Percentiles rank a stretch among this genome's conserved stretches.
Conservation (phyloP, 441 rosid genomes). For the Pelargonium myrrhifolium region DNA sequence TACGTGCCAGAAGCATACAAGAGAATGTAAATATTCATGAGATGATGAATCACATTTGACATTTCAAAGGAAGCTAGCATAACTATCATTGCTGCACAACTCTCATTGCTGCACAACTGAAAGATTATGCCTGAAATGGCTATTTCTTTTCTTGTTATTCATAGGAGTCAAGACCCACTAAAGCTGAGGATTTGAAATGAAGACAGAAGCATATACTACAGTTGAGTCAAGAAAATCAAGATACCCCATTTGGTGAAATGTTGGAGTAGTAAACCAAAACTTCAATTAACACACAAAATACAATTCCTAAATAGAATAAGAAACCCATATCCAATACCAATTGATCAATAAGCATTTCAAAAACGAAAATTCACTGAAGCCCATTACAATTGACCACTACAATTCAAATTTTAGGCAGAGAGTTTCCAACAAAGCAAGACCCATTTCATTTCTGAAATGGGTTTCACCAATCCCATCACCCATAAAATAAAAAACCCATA, state of each 20-base stretch:
- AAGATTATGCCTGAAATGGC: neutral
- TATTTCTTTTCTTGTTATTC: neutral
- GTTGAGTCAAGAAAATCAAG: neutral
- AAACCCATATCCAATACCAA: neutral
- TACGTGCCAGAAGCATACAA: neutral
- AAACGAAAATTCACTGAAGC: neutral
- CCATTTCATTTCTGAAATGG: conserved; percentile 12
- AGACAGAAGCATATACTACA: neutral
- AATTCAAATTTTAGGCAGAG: neutral
- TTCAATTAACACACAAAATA: neutral
- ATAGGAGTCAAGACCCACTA: neutral
- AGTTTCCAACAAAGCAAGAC: conserved; percentile 10
- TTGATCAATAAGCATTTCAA: neutral
- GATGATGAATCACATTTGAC: neutral
- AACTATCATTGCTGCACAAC: too few relatives aligned
- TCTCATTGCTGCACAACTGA: neutral
- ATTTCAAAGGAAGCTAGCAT: neutral
- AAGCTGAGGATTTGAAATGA: neutral
- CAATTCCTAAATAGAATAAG: neutral
- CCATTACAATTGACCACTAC: neutral
- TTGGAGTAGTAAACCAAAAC: neutral
- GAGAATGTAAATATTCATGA: neutral
- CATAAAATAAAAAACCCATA: neutral
- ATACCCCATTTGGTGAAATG: neutral
- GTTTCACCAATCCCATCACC: conserved; percentile 10